Percentiles rank a stretch among this genome's conserved stretches.
phyloP scores from a whole-genome alignment of 2,329 filamentous ascomycete species.

The Eutypella sp. region DNA sequence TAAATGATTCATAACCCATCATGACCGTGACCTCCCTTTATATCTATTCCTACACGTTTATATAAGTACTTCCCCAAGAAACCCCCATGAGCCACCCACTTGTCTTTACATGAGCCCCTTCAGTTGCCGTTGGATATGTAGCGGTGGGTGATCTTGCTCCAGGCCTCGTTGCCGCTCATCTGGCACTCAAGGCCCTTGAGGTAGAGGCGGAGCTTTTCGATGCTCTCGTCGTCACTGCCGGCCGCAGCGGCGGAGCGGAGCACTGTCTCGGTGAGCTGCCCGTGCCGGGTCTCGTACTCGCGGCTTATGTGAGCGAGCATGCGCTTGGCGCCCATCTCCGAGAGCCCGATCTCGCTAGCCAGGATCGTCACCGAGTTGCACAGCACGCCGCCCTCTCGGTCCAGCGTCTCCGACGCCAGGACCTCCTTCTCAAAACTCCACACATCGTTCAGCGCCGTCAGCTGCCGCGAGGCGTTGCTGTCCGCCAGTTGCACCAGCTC shows the following conservation, averaged over 20 bases:
- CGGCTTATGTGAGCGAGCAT: slow-evolving; percentile 11
- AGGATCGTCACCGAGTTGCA: slow-evolving; percentile 28
- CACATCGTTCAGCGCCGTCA: slow-evolving; percentile 35
- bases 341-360: slow-evolving; percentile 18
- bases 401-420: slow-evolving; percentile 6
- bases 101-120: too few species aligned
- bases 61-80: too few species aligned
- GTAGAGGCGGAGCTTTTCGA: slow-evolving; percentile 14
- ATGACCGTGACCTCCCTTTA: too few species aligned
- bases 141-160: slow-evolving; percentile 23
- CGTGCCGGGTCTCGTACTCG: slow-evolving; percentile 11
- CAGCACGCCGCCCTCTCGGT: slow-evolving; percentile 23
- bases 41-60: too few species aligned
- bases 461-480: slow-evolving; percentile 28
- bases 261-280: slow-evolving; percentile 8
- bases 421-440: slow-evolving; percentile 33
- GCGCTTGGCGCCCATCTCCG: slow-evolving; percentile 8
- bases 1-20: too few species aligned
- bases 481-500: slow-evolving; percentile 20
- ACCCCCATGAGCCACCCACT: too few species aligned
- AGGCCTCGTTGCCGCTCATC: slow-evolving; percentile 20
- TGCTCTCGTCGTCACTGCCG: slow-evolving; percentile 1
- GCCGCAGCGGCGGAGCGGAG: too few species aligned
- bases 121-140: neutral
- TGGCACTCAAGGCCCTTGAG: slow-evolving; percentile 28